Conservation (phyloP, 1,284 basidiomycete genomes). For the Lentinula novae-zelandiae region DNA sequence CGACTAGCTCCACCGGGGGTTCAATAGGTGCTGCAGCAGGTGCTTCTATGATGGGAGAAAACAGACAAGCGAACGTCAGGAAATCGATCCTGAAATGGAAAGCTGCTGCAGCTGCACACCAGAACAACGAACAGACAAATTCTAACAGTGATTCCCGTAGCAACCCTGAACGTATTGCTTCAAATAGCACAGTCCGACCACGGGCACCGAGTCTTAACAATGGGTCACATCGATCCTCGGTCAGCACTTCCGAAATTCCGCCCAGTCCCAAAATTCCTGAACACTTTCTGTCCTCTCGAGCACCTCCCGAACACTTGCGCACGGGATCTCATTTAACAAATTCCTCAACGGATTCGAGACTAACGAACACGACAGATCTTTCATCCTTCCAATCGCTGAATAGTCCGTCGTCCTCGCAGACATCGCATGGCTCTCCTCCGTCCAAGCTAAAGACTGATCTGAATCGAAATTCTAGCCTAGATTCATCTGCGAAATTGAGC, state of each 20-base stretch:
- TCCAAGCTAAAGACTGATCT: background rate
- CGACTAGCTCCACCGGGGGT: constrained; percentile 14
- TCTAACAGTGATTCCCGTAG: constrained; percentile 15
- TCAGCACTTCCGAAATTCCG: constrained; percentile 33
- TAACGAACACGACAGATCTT: background rate
- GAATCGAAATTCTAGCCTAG: background rate
- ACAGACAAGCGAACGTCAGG: constrained; percentile 40
- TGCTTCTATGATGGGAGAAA: constrained; percentile 2
- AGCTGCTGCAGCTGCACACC: constrained; percentile 25
- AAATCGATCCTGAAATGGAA: constrained; percentile 74
- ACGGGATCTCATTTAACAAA: constrained; percentile 24
- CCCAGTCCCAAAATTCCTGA: constrained; percentile 43
- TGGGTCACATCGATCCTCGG: constrained; percentile 26
- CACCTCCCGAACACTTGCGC: constrained; percentile 13
- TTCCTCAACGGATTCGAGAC: constrained; percentile 31
- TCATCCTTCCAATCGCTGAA: constrained; percentile 7
- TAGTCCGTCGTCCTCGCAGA: constrained; percentile 6
- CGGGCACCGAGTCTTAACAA: constrained; percentile 31
- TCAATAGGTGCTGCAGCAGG: background rate
- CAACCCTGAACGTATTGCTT: constrained; percentile 2
- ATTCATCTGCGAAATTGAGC: constrained; percentile 2
- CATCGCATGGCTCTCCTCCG: constrained; percentile 8
- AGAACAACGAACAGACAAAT: constrained; percentile 23
- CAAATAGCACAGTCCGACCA: constrained; percentile 9
- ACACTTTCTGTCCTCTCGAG: constrained; percentile 26